Conservation (phyloP, 2,329 filamentous ascomycete genomes). For the Phialocephala subalpina region DNA sequence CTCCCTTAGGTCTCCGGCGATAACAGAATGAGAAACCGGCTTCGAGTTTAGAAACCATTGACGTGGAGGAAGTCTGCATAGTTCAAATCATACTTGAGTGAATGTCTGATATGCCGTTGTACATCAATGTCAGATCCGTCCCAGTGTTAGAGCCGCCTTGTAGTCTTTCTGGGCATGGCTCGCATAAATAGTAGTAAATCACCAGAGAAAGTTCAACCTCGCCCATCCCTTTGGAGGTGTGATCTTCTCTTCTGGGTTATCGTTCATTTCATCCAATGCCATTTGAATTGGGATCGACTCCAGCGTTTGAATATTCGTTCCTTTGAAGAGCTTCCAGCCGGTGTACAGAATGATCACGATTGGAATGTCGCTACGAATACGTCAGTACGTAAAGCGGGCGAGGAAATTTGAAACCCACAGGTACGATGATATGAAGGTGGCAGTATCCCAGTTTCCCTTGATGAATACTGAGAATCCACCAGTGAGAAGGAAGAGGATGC, state of each 20-base stretch:
- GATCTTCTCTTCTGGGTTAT: background rate
- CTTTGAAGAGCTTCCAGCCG: slow-evolving; percentile 62
- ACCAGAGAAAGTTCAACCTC: background rate
- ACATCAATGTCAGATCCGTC: no score
- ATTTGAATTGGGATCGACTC: background rate
- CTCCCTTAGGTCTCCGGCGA: no score
- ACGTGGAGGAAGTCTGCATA: no score
- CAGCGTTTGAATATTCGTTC: slow-evolving; percentile 47
- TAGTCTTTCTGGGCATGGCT: no score
- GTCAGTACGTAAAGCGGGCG: background rate
- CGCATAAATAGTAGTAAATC: no score
- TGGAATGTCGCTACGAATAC: slow-evolving; percentile 47
- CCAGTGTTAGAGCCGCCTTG: no score
- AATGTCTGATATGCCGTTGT: no score
- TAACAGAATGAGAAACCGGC: no score
- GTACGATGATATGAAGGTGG: slow-evolving; percentile 67
- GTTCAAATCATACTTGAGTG: no score
- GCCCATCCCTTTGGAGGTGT: background rate
- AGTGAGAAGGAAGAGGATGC: slow-evolving; percentile 72
- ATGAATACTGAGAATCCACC: slow-evolving; percentile 73
- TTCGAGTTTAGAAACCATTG: no score
- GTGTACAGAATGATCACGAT: slow-evolving; percentile 52
- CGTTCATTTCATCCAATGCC: background rate
- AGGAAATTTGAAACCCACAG: slow-evolving; percentile 54
- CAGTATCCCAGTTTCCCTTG: slow-evolving; percentile 63